Evolutionary conservation across 495 filamentous ascomycete species (phyloP), one percentile per base, ranked within the genome.

Genomic region (Margaritispora aquatica): DNA sequence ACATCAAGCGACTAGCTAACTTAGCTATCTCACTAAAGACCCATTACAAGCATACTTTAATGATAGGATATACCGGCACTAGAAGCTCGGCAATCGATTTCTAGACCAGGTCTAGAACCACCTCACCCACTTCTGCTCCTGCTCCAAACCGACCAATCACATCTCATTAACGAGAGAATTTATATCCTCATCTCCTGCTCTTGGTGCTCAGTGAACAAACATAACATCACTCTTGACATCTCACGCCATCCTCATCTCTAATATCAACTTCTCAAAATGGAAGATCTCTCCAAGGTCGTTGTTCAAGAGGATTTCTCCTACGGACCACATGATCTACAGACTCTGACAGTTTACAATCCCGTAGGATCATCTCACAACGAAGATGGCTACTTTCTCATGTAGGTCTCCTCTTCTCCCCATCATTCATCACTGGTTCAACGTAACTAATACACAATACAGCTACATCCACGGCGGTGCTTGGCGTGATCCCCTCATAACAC

Each of bases 401-500:
- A 52, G 13, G 26, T 26, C 9, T 29, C 17, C 50, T 11, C 17
- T n/a, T 29, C 7, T 17, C 24, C 21, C 7, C 15, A 52, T 29
- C 17, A 4, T 8, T 15, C n/a, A n/a, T 17, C 24, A 17, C 24
- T 13, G n/a, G 15, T n/a, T 4, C 24, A 15, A 29, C 15, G 19
- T 51, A 4, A 83, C 38, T 15, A 9, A 7, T 17, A 44, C 38
- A 34, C n/a, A n/a, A n/a, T n/a, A n/a, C n/a, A 44, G 87, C 66
- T 91, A 84, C 73, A 85, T 96, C 69, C 92, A 95, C 73, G 90
- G 92, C 66, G 92, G 91, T 65, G 91, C 87, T 66, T 96, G 89
- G 88, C 82, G 88, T 55, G 91, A 95, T 66, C 90, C 90, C 49
- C 68, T 67, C 52, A 69, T 84, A 22, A 80, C 75, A 51, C 71